Base-by-base conservation (phyloP, 116 monocot genomes). In the Posidonia oceanica region DNA sequence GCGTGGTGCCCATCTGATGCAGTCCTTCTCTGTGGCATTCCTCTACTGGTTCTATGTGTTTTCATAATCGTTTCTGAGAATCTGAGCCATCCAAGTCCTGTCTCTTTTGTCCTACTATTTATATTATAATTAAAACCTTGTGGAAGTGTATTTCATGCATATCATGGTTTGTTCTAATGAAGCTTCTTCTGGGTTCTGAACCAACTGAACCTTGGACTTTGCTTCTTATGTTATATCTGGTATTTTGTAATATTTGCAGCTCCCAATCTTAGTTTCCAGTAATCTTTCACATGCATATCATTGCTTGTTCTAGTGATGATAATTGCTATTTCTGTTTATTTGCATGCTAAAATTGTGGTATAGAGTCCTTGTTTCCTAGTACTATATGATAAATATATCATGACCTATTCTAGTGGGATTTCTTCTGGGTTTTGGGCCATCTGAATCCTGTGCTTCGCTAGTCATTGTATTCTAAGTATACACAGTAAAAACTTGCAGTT, bases 41-140 rank as follows among this genome's bases (percentile, higher is more conserved):
- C 94, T 94, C 67, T 91, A 94, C 88, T 94, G 91, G 91, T 94
- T 94, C 82, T 88, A 94, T 72, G 91, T 91, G 3, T 91, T 94
- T 84, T 93, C 93, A 72, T 84, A 69, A 82, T 42, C 8, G 5
- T 38, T 63, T 63, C 29, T 60, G 18, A 60, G 22, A 22, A 42
- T 5, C 42, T 8, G 8, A 42, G 42, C 60, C 4, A 60, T 58
- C 58, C 5, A 2, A 58, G 58, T 58, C 3, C 29, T 15, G 21
- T 61, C 23, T 3, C 36, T 36, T 61, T 14, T 11, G 14, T 36
- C 13, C 29, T 61, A 23, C 38, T 29, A 29, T 39, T 37, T 15
- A 0, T 61, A 21, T 61, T 37, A 16, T 64, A 39, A 16, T n/a
- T 5, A 17, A 40, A 39, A 64, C 38, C 29, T 36, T 6, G 37